Base-by-base conservation (phyloP, 495 filamentous ascomycete genomes). In the Penicillium simplicissimum region DNA sequence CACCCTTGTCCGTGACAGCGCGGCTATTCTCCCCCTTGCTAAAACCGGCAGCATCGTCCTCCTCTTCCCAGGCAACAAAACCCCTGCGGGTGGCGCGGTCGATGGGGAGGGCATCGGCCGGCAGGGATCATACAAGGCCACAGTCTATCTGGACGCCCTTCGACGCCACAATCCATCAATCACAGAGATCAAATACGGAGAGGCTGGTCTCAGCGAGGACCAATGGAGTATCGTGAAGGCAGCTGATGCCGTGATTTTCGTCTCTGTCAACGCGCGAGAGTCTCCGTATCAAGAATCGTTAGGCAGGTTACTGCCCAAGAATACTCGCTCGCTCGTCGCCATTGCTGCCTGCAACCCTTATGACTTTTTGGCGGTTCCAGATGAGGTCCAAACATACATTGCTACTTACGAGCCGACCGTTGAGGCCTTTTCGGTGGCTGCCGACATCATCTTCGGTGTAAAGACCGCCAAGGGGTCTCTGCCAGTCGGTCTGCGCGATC, bases 331-430 rank as follows among this genome's bases (percentile, higher is more conserved):
- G 23, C 54, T 80, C 21, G 72, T 81, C 25, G 62, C 73, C 11
- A 69, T 83, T 65, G 79, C 81, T 52, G 76, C 73, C 1, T 79
- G 78, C 53, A 78, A 72, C 57, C 81, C 81, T 8, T 83, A 83
- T 58, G 81, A 83, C 56, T 82, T 82, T 43, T 67, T 83, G 10
- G 72, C 79, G 33, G 73, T 72, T 19, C 37, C 60, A 1, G 70
- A 71, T 23, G 68, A 71, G 28, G 67, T 81, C 17, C 67, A 74
- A 33, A 81, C 79, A 45, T 83, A 83, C 57, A 67, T 83, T 23
- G 63, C 78, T 14, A 79, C 74, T 5, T 83, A 83, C 45, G 81
- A 83, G 53, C 79, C 79, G 23, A 81, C 79, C 0, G 38, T 76
- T n/a, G 77, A 79, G 53, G 78, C 79, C 1, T 82, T 82, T 45